phyloP scores from a whole-genome alignment of 2,329 filamentous ascomycete species.

The Exophiala phaeomuriformis region DNA sequence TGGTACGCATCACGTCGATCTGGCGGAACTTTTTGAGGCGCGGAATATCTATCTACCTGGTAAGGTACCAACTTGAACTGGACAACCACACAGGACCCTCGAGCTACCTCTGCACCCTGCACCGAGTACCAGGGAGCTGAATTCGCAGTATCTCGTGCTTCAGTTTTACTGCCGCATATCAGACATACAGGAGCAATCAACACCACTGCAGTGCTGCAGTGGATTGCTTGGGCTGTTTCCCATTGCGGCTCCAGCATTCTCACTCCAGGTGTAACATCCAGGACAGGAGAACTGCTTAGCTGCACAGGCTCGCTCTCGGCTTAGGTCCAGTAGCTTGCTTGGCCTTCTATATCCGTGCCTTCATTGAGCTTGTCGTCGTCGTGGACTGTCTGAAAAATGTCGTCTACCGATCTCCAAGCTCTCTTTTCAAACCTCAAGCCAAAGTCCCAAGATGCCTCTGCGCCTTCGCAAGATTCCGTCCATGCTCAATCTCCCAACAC shows the following conservation, averaged over 20 bases:
- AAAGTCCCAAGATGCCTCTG: slow-evolving; percentile 29
- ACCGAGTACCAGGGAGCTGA: too few relatives aligned
- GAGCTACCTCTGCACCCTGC: too few relatives aligned
- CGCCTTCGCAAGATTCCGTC: slow-evolving; percentile 29
- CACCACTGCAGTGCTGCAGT: not conserved
- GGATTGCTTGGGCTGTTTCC: not conserved
- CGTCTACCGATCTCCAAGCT: slow-evolving; percentile 42
- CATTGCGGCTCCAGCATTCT: slow-evolving; percentile 6
- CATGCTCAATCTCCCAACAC: slow-evolving; percentile 4
- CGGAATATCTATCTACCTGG: not conserved
- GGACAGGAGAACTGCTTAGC: not conserved
- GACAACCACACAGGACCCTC: too few relatives aligned
- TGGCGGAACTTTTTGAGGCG: not conserved
- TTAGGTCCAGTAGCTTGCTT: not conserved
- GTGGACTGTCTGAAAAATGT: slow-evolving; percentile 35
- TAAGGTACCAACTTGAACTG: too few relatives aligned
- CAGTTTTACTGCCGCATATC: too few relatives aligned
- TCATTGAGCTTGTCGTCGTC: slow-evolving; percentile 6
- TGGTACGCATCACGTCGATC: not conserved
- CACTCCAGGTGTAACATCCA: slow-evolving; percentile 22
- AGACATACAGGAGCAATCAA: not conserved
- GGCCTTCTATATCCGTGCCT: not conserved
- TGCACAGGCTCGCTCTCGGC: not conserved
- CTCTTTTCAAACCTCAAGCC: slow-evolving; percentile 41
- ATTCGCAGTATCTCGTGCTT: too few relatives aligned